Evolutionary conservation across 164 flowering plant species (phyloP).

Genomic region (Tetracentron sinense): DNA sequence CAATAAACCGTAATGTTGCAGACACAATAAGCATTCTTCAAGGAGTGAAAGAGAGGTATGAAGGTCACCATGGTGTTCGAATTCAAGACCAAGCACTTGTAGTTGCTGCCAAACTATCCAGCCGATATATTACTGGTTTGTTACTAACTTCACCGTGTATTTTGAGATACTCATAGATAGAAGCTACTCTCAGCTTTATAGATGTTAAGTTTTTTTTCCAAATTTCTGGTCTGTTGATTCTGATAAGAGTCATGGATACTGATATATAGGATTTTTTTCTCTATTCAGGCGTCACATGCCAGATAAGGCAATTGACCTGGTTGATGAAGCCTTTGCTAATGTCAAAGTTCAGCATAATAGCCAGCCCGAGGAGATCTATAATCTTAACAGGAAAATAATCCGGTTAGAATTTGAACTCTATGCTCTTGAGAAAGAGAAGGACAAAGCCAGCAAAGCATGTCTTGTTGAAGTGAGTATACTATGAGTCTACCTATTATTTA

Average conservation of each 20-base stretch:
- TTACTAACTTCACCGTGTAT: background rate
- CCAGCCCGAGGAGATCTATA: constrained; percentile 87
- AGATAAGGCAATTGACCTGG: no score
- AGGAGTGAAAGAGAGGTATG: constrained; percentile 73
- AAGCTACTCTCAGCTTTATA: no score
- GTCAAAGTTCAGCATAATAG: constrained; percentile 89
- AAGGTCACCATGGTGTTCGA: constrained; percentile 82
- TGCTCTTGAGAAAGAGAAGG: constrained; percentile 90
- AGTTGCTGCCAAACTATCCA: constrained; percentile 63
- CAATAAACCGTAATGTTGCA: constrained; percentile 70
- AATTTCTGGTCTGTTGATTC: no score
- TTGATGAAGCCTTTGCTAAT: constrained; percentile 95
- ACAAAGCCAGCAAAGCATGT: constrained; percentile 85
- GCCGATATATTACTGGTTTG: constrained; percentile 69
- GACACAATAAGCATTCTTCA: constrained; percentile 76
- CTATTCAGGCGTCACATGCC: no score
- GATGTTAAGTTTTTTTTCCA: no score
- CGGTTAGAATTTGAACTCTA: constrained; percentile 74
- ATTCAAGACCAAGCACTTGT: constrained; percentile 78
- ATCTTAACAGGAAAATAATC: constrained; percentile 77
- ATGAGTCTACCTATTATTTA: background rate
- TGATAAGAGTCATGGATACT: no score
- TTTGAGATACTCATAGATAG: no score
- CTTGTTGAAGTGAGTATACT: constrained; percentile 55
- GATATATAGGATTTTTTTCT: no score